Evolutionary conservation across 2,329 filamentous ascomycete species (phyloP).

Genomic region (Chaetomium sp.): DNA sequence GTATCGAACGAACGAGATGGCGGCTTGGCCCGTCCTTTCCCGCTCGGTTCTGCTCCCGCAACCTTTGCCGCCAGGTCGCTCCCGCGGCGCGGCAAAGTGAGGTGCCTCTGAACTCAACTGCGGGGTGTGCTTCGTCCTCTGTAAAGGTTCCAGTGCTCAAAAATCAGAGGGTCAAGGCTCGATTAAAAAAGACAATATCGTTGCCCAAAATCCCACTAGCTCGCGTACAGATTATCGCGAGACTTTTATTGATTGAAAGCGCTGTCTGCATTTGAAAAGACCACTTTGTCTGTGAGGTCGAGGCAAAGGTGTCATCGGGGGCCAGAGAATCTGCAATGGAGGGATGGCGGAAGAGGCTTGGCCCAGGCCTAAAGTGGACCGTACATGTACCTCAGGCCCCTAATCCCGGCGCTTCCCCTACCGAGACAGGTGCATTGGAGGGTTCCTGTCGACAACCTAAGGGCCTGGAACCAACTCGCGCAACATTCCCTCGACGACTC

Average conservation of each 20-base stretch:
- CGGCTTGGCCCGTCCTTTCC: background rate
- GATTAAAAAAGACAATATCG: background rate
- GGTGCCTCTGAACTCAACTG: background rate
- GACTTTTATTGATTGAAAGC: background rate
- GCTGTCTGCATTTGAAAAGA: background rate
- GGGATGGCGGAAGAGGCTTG: background rate
- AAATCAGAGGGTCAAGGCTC: background rate
- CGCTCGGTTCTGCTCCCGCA: background rate
- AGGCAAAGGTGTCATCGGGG: background rate
- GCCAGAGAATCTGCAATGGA: background rate
- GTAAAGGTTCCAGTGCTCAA: background rate
- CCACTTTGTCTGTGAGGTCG: background rate
- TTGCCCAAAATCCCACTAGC: background rate
- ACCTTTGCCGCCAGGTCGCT: background rate
- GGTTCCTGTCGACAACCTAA: constrained; percentile 8
- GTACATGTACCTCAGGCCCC: too few species aligned
- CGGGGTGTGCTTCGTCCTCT: too few species aligned
- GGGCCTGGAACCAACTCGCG: constrained; percentile 10
- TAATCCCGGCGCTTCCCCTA: constrained; percentile 22
- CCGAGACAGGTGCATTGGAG: constrained; percentile 17
- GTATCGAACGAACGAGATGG: background rate
- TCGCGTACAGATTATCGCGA: background rate
- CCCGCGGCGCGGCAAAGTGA: background rate
- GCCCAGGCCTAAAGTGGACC: constrained; percentile 15
- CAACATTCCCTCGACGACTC: constrained; percentile 7